Base-by-base conservation (phyloP, 768 basidiomycete species). In the Boletus insuetus region DNA sequence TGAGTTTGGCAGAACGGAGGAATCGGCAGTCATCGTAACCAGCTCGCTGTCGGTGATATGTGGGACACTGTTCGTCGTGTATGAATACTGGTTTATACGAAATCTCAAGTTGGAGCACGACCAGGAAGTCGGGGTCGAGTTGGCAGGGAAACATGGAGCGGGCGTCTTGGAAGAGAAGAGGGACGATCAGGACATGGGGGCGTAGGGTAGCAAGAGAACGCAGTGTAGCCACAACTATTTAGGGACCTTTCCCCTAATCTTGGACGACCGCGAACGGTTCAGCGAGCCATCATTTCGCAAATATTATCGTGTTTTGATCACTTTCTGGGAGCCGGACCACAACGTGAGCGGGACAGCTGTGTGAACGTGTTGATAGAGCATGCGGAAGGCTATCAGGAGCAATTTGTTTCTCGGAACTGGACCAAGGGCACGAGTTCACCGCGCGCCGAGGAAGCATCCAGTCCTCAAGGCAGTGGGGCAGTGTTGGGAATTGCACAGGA, bases 11-110 rank as follows among this genome's bases (percentile, higher is more conserved):
- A 69, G 64, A 29, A 71, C 77, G 0, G 75, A 77, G 42, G 74
- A 70, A 56, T 66, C 75, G 31, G 82, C 82, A 0, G 68, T 84
- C 41, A 73, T 79, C 40, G 78, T 82, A 6, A 84, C 81, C 0
- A 64, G 67, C 1, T 65, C 56, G 0, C 64, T 75, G 17, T 68
- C 79, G 5, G 65, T 69, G 0, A 65, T 80, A n/a, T 77, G 76
- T 56, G 80, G 76, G 24, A 47, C 70, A 7, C 56, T 82, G 56
- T 66, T 69, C 12, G 35, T 69, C 3, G 69, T 77, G 43, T 82
- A 83, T 49, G 71, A 73, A 40, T 66, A 80, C 22, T 80, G 78
- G 76, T 64, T 78, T 47, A 54, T 80, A 41, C 68, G 75, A 40
- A 66, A 71, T 47, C 67, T 82, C 29, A 80, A 72, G 66, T 65